Percentiles rank a stretch among this genome's conserved stretches.
phyloP scores from a whole-genome alignment of 805 yeast genomes.

The Ogataea sp. region DNA sequence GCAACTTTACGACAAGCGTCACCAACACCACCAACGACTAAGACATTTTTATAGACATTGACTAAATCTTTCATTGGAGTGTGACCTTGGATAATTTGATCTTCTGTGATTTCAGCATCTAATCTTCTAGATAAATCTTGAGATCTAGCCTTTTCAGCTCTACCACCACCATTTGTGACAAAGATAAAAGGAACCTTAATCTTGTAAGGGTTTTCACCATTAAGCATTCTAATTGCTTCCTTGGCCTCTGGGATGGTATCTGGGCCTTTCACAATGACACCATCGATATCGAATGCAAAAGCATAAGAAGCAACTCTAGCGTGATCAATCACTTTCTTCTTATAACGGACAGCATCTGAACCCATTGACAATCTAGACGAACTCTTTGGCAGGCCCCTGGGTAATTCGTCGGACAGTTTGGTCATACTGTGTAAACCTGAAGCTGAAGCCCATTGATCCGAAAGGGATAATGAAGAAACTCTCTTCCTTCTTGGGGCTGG shows the following conservation, averaged over 20 bases:
- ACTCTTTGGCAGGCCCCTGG: conserved; percentile 1
- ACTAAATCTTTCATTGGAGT: conserved; percentile 88
- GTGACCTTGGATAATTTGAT: conserved; percentile 87
- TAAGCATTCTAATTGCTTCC: conserved; percentile 61
- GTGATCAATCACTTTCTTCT: conserved; percentile 54
- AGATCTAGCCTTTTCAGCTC: conserved; percentile 68
- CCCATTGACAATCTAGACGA: conserved; percentile 18
- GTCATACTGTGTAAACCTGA: conserved; percentile 24
- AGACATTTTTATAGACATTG: conserved; percentile 56
- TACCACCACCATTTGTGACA: conserved; percentile 91
- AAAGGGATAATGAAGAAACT: conserved; percentile 58
- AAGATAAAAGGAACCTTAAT: conserved; percentile 77
- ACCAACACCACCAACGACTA: conserved; percentile 86
- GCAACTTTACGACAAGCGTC: conserved; percentile 81
- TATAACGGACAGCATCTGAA: conserved; percentile 29
- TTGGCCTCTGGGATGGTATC: conserved; percentile 75
- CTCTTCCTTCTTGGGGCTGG: conserved; percentile 56
- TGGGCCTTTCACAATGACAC: conserved; percentile 81
- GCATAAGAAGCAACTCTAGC: conserved; percentile 74
- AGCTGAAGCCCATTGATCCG: conserved; percentile 55
- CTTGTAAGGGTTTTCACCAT: conserved; percentile 71
- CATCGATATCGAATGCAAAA: conserved; percentile 90
- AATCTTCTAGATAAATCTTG: conserved; percentile 59
- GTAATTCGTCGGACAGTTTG: conserved; percentile 5
- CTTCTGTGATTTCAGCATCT: conserved; percentile 52